These are phyloP conservation scores for Thermothelomyces thermophilus DNA, from an alignment of 2,329 filamentous ascomycete genomes.

Conservation along the genomic window DNA sequence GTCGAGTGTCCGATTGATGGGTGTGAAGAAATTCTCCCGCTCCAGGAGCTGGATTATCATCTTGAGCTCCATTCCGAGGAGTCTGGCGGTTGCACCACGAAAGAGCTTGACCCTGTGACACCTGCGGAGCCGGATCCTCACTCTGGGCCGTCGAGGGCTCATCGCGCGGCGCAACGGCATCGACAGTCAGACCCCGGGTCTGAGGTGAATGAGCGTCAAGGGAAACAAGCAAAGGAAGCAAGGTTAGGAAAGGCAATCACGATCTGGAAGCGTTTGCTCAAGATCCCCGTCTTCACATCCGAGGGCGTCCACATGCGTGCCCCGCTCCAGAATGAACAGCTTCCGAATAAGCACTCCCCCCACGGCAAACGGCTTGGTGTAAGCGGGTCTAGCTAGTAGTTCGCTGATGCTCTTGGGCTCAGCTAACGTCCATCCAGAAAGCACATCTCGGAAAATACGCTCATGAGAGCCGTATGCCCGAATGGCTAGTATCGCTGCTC, in stretches of 20 bases:
- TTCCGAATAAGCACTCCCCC: not conserved
- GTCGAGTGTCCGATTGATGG: constrained; percentile 48
- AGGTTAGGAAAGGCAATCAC: constrained; percentile 20
- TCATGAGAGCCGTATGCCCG: constrained; percentile 68
- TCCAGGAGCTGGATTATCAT: constrained; percentile 50
- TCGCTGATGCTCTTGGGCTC: not conserved
- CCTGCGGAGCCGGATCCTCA: not conserved
- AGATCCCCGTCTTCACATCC: constrained; percentile 22
- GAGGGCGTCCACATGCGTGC: constrained; percentile 13
- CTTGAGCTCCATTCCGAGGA: constrained; percentile 53
- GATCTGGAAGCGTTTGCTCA: constrained; percentile 28
- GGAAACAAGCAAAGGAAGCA: constrained; percentile 5
- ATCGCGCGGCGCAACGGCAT: constrained; percentile 17
- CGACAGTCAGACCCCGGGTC: constrained; percentile 8
- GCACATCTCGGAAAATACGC: constrained; percentile 65
- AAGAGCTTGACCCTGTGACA: not conserved
- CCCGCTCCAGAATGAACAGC: constrained; percentile 2
- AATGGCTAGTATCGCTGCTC: constrained; percentile 58
- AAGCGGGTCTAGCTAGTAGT: not conserved
- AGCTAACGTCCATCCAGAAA: constrained; percentile 30
- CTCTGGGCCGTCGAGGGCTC: constrained; percentile 13
- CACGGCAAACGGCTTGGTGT: constrained; percentile 23
- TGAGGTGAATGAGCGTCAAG: constrained; percentile 12
- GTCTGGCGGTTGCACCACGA: constrained; percentile 29
- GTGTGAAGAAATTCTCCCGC: constrained; percentile 52